Percentiles rank a stretch among this genome's conserved stretches.
Evolutionary conservation across 495 filamentous ascomycete species (phyloP).

Genomic region (Xylaria scruposa): DNA sequence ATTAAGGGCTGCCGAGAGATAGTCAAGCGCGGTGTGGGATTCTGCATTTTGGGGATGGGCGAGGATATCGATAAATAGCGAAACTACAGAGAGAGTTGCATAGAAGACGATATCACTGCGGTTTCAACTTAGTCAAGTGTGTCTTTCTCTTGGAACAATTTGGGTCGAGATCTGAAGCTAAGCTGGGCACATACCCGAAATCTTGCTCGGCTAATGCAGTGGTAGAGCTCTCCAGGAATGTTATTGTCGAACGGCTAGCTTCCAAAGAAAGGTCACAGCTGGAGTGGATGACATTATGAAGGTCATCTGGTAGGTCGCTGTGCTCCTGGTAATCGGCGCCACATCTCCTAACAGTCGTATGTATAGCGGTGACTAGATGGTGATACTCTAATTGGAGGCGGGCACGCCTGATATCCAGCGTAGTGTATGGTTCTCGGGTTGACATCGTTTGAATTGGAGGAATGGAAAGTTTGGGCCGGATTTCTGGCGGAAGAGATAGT

Average conservation of each 20-base stretch:
- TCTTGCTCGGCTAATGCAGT: neutral
- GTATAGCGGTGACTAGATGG: neutral
- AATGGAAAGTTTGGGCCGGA: neutral
- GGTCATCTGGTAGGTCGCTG: constrained; percentile 21
- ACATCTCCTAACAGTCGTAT: constrained; percentile 27
- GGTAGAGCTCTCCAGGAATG: neutral
- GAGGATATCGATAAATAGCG: neutral
- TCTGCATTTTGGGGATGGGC: neutral
- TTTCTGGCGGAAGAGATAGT: neutral
- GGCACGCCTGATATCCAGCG: neutral
- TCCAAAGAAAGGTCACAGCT: constrained; percentile 27
- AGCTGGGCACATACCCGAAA: neutral
- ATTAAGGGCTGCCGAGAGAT: neutral
- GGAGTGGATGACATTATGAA: constrained; percentile 28
- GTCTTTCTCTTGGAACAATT: neutral
- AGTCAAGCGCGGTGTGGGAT: neutral
- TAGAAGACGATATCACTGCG: neutral
- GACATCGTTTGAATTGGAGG: neutral
- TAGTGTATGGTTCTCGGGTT: neutral
- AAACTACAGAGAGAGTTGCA: neutral
- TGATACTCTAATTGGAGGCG: neutral
- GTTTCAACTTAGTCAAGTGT: neutral
- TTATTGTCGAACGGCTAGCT: constrained; percentile 27
- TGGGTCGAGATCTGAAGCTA: neutral
- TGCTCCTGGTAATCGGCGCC: constrained; percentile 14